A percentile compares a stretch with the other conserved stretches of the same genome.
Evolutionary conservation across 139 green algal genomes (phyloP).

Genomic region (Chlamydomonas incerta): DNA sequence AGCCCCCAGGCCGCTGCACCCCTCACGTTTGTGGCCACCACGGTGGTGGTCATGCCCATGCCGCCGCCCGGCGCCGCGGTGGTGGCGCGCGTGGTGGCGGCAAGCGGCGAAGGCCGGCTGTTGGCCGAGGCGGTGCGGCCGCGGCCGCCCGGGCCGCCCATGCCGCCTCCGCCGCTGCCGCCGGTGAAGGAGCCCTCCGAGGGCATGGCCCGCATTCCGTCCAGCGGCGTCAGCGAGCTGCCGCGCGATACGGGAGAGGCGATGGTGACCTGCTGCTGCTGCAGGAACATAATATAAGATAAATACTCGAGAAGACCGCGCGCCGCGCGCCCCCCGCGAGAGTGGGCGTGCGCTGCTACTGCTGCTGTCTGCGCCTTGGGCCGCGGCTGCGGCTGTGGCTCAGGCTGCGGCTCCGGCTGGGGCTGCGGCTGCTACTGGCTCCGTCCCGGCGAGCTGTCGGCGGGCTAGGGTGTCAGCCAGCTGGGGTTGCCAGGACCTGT

Average conservation of each 20-base stretch:
- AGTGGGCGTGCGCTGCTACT: too few relatives aligned
- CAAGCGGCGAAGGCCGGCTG: conserved; percentile 13
- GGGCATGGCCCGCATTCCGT: not conserved
- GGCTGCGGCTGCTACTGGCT: too few relatives aligned
- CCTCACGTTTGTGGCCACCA: conserved; percentile 7
- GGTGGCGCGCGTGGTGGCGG: not conserved
- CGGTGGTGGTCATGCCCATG: not conserved
- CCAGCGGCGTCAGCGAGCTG: conserved; percentile 24
- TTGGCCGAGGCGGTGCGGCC: not conserved
- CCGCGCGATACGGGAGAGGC: conserved; percentile 1
- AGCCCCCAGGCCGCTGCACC: not conserved
- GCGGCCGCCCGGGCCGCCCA: not conserved
- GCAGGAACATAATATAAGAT: conserved; percentile 18
- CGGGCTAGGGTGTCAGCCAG: too few relatives aligned
- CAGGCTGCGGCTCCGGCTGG: too few relatives aligned
- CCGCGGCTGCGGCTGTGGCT: too few relatives aligned
- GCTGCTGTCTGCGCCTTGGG: too few relatives aligned
- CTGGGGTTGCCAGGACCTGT: too few relatives aligned
- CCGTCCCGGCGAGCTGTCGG: too few relatives aligned
- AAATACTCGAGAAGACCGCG: too few relatives aligned
- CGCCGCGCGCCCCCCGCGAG: too few relatives aligned
- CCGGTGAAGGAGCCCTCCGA: conserved; percentile 4
- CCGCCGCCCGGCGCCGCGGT: not conserved
- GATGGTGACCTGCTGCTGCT: not conserved
- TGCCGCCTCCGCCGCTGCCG: too few relatives aligned